Evolutionary conservation across 306 rosid genomes (phyloP), one percentile per base, ranked within the genome.

Genomic region (Styphnolobium japonicum): DNA sequence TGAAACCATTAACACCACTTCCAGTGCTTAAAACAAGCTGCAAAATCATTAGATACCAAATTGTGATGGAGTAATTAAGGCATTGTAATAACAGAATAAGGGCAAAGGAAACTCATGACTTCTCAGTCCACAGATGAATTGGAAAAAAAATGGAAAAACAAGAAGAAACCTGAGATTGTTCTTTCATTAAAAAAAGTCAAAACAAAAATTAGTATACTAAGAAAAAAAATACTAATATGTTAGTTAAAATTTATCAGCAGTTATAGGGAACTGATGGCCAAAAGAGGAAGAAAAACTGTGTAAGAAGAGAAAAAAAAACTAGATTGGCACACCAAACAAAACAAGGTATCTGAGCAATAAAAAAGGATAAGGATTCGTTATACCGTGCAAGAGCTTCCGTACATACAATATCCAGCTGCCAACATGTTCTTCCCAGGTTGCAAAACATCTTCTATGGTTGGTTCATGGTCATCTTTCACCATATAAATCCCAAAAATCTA

Each of bases 361-460:
- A 55, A 51, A 62, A 4, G 42, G 42, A 52, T 63, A 36, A 74
- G 34, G 21, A 37, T 15, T 42, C 52, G 25, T 52, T 19, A 31
- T 93, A 95, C 99, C 87, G 94, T 95, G 97, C 99, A 95, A 81
- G 97, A 95, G 90, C 99, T 95, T 77, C 99, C 98, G 45, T 95
- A 95, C 98, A 95, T 93, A 89, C 99, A 95, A 79, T 95, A 95
- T 69, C 99, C 99, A 73, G 99, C 98, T 60, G 99, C 99, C 68
- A 93, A 19, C 99, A 93, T 93, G 65, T 89, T 84, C 85, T 86
- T 91, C 67, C 98, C 99, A 27, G 99, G 97, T 86, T 86, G 96
- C 89, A 95, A 68, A 76, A 93, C 99, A 68, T 93, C 96, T 58
- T 87, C 91, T 18, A 93, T 52, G 36, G 68, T 58, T 66, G 99